phyloP scores from a whole-genome alignment of 208 protist species.

The Acanthamoeba castellanii region DNA sequence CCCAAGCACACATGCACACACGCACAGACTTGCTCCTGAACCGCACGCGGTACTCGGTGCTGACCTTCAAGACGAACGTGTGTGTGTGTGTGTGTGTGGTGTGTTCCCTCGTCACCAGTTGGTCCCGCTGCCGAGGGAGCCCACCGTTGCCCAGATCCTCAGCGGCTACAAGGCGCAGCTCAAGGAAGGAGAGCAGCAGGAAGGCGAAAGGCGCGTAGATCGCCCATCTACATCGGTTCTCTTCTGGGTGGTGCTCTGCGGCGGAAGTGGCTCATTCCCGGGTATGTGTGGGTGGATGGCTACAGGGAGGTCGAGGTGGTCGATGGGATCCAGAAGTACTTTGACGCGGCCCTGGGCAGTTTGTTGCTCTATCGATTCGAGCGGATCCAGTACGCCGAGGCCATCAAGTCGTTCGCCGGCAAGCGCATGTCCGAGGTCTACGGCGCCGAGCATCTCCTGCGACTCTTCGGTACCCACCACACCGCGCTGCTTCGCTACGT shows the following conservation, averaged over 20 bases:
- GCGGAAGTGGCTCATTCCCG: not conserved
- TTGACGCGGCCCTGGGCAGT: conserved; percentile 62
- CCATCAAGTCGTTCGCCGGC: conserved; percentile 14
- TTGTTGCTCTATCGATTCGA: conserved; percentile 74
- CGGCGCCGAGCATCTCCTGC: conserved; percentile 47
- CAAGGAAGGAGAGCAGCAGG: conserved; percentile 4
- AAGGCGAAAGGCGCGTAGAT: not conserved
- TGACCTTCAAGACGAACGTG: not conserved
- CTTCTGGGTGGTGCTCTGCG: not conserved
- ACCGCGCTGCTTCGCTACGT: no score
- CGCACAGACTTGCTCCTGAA: not conserved
- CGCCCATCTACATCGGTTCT: not conserved
- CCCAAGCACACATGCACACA: no score
- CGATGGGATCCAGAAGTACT: conserved; percentile 51
- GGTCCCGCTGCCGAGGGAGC: conserved; percentile 40
- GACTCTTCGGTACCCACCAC: conserved; percentile 53
- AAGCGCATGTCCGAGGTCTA: conserved; percentile 48
- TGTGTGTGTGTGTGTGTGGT: not conserved
- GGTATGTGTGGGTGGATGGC: not conserved
- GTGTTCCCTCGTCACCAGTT: not conserved
- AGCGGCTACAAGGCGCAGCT: conserved; percentile 24
- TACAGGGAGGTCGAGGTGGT: conserved; percentile 49
- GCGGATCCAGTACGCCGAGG: conserved; percentile 68
- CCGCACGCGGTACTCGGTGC: not conserved
- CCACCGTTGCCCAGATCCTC: conserved; percentile 40